Percentiles rank a stretch among this genome's conserved stretches.
Evolutionary conservation across 345 rosid species (phyloP).

Genomic region (Euphorbia pulcherrima): DNA sequence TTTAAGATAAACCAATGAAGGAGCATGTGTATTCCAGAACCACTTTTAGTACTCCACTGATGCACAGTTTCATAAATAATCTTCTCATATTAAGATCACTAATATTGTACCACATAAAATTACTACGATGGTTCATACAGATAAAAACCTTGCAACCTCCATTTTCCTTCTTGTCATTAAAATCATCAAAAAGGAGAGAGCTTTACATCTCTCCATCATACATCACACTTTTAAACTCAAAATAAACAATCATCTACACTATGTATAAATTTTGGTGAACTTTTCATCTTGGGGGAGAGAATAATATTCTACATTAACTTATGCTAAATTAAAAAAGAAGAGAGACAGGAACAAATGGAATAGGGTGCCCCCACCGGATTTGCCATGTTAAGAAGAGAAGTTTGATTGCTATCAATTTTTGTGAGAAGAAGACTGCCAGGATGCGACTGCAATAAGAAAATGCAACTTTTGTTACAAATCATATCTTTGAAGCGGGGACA

Average conservation of each 20-base stretch:
- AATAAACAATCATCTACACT: not conserved
- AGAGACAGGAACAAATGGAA: not conserved
- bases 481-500: not conserved
- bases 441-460: conserved; percentile 65
- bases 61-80: too few species aligned
- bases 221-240: not conserved
- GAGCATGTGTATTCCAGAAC: too few species aligned
- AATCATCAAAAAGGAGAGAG: not conserved
- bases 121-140: not conserved
- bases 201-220: not conserved
- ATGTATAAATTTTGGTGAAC: not conserved
- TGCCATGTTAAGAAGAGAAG: conserved; percentile 81
- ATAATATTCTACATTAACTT: not conserved
- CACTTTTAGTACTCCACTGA: too few species aligned
- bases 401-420: conserved; percentile 75
- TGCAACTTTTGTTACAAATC: not conserved
- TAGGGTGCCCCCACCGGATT: conserved; percentile 59
- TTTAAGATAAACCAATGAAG: too few species aligned
- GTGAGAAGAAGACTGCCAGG: conserved; percentile 79
- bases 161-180: not conserved
- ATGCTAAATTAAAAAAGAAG: not conserved
- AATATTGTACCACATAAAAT: too few species aligned
- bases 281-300: not conserved
- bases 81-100: too few species aligned
- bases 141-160: not conserved